phyloP scores from a whole-genome alignment of 345 rosid genomes.

The Eucalyptus regnans region DNA sequence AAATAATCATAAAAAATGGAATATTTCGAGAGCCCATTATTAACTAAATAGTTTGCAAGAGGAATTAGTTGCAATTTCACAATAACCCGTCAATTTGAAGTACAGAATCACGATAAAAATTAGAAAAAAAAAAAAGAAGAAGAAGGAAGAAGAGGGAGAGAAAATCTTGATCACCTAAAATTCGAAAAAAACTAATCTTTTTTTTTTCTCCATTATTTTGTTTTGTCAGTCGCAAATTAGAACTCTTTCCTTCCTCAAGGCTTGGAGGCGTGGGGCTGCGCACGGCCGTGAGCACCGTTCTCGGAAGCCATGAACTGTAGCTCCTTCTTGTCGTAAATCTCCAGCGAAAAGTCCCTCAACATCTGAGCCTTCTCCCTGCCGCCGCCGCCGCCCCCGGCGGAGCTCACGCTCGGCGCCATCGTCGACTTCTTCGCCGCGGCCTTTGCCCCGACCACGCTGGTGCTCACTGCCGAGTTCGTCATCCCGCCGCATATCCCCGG shows the following conservation, averaged over 20 bases:
- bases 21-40: not conserved
- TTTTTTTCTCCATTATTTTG: not conserved
- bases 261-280: not conserved
- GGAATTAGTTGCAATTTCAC: not conserved
- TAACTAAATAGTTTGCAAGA: not conserved
- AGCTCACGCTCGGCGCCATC: conserved; percentile 33
- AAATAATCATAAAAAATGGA: not conserved
- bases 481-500: not conserved
- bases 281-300: not conserved
- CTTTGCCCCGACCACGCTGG: conserved; percentile 18
- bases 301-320: conserved; percentile 23
- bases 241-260: not conserved
- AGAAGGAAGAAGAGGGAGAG: not conserved
- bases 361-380: conserved; percentile 16
- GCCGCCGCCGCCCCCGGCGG: not conserved
- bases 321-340: conserved; percentile 26
- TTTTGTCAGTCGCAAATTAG: not conserved
- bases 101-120: not conserved
- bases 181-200: not conserved
- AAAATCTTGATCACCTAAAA: not conserved
- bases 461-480: conserved; percentile 3
- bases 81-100: not conserved
- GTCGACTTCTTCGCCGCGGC: conserved; percentile 22
- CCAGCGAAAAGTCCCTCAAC: conserved; percentile 27
- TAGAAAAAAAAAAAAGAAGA: not conserved